Conservation (phyloP, 2,329 filamentous ascomycete species). For the Fonsecaea monophora region DNA sequence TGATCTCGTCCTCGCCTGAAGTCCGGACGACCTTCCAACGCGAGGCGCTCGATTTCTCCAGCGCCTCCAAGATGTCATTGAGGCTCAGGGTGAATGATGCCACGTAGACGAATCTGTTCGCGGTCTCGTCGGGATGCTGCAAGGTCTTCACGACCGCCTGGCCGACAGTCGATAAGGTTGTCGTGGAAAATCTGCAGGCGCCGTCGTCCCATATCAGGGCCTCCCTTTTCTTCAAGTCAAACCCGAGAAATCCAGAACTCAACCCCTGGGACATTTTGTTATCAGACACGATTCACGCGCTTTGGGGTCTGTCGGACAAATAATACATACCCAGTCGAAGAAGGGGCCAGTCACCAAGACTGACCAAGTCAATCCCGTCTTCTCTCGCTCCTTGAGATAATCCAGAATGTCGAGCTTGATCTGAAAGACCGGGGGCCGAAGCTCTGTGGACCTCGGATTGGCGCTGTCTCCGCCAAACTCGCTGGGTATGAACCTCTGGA, state of each 20-base stretch:
- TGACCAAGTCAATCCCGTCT: conserved; percentile 43
- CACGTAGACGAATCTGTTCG: conserved; percentile 58
- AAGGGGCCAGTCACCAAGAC: conserved; percentile 44
- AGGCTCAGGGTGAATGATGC: conserved; percentile 55
- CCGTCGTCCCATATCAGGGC: conserved; percentile 59
- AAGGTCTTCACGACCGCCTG: conserved; percentile 59
- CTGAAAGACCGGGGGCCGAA: conserved; percentile 43
- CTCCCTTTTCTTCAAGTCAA: conserved; percentile 52
- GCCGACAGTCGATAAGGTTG: conserved; percentile 56
- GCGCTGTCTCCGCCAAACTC: conserved; percentile 45
- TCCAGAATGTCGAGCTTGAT: conserved; percentile 43
- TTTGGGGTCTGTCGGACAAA: too few species aligned
- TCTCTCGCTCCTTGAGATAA: conserved; percentile 38
- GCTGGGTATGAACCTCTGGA: conserved; percentile 52
- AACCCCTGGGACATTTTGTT: conserved; percentile 32
- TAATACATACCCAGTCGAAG: conserved; percentile 43
- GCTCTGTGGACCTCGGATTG: conserved; percentile 39
- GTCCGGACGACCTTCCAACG: conserved; percentile 36
- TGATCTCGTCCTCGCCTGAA: conserved; percentile 39
- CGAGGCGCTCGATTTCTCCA: conserved; percentile 22
- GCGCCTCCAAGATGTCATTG: conserved; percentile 46
- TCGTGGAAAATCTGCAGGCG: conserved; percentile 54
- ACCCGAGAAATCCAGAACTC: conserved; percentile 52
- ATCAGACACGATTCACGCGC: too few species aligned
- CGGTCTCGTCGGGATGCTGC: conserved; percentile 58